Evolutionary conservation across 2,329 filamentous ascomycete species (phyloP), one percentile per base, ranked within the genome.

Genomic region (Bipolaris sorokiniana): DNA sequence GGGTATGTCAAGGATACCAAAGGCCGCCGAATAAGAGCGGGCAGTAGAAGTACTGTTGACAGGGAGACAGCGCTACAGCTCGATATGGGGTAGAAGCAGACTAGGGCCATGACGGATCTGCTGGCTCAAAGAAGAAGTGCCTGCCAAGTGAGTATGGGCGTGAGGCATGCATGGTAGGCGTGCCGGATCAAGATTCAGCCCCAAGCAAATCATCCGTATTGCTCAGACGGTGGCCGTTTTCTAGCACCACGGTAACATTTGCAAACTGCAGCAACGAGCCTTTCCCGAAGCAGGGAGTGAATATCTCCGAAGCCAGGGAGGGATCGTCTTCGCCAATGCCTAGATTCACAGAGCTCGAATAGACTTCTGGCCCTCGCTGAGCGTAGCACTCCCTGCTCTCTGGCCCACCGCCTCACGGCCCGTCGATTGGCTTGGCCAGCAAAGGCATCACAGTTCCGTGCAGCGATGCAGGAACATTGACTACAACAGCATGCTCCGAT

Each of bases 161-260:
- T 63, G 61, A 63, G 63, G 64, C 61, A 67, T 70, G 65, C 63
- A 67, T 69, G 66, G 61, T 65, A 68, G 63, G 62, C 61, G 67
- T 65, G 68, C 70, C 75, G 70, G 68, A 73, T 76, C 74, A 75
- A 72, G 71, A 77, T 76, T 80, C 77, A 80, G 78, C 77, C 78
- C 78, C 77, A 70, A 68, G 69, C 75, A 69, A 70, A 67, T 67
- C 67, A 71, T 76, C 67, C 71, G 76, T 75, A 78, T 78, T 75
- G 76, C 77, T 79, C 76, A 79, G 77, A 72, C 77, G 76, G 77
- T 73, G 72, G 58, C 72, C 72, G 68, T 74, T 71, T 67, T 74
- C 72, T 74, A 77, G 75, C 75, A 76, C 74, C 71, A 77, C 71
- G 73, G 76, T 79, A 76, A 75, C 75, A 78, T 77, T 78, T 76